Base-by-base conservation (phyloP, 1,284 basidiomycete genomes). In the Paramarasmius palmivorus region DNA sequence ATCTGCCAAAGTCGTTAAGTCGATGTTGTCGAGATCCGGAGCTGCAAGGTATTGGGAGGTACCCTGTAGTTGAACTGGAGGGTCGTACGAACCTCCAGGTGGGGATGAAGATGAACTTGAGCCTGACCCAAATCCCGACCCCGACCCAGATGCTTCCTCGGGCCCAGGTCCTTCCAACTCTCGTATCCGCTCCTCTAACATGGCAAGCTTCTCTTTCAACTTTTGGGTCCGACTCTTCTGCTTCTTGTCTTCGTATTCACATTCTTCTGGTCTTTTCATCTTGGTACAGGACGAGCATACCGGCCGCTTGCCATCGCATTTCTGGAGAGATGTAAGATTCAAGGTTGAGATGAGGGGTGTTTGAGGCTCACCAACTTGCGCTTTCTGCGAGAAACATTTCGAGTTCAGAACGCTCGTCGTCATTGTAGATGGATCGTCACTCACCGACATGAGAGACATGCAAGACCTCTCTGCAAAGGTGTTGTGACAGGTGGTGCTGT, bases 211-310 rank as follows among this genome's bases (percentile, higher is more conserved):
- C 59, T 83, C 81, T 58, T 79, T 80, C 32, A 86, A 69, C 25
- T 81, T 72, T 62, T 84, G 78, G 1, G 83, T 85, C 23, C 82
- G 76, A 61, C 80, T 84, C 63, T 83, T 83, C 54, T 78, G 77
- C 59, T 78, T 77, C 64, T 76, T 78, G 63, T 85, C 83, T 61
- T 85, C 81, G 68, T 84, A 86, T 53, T 77, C 70, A 65, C 83
- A 86, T 48, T 81, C 76, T 25, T 74, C 69, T 2, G 69, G 66
- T 32, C 82, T 68, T 63, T 77, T 79, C 64, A 82, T 79, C 61
- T 81, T 79, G 54, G 67, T 65, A 61, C 82, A 86, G 59, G 82
- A 81, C n/a, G 69, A 65, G 61, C 83, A 85, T 26, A 78, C 70
- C 12, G 83, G 83, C 45, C 79, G 79, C 32, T 67, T 66, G 20